These are phyloP conservation scores for Elsinoe batatas DNA, from an alignment of 2,329 filamentous ascomycete genomes.

Conservation along the genomic window DNA sequence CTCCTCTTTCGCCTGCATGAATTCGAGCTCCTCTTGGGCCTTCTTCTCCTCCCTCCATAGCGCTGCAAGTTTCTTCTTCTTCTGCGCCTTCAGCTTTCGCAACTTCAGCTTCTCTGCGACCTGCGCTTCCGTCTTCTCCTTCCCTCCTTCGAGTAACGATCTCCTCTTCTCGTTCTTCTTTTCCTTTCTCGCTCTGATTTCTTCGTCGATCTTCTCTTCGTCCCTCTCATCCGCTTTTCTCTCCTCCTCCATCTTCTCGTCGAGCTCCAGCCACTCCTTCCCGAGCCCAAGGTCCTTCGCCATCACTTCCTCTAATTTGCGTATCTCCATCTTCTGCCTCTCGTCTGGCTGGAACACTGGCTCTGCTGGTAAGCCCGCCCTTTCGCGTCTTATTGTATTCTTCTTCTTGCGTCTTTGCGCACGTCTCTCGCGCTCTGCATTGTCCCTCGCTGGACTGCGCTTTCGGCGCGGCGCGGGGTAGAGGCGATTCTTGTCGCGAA, in stretches of 20 bases:
- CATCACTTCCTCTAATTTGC: neutral
- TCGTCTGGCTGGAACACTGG: neutral
- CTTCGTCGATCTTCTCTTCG: neutral
- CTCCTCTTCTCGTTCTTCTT: neutral
- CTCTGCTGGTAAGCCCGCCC: neutral
- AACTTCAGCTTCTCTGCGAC: neutral
- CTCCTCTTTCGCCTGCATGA: neutral
- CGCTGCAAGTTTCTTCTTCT: conserved; percentile 4
- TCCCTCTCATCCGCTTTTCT: neutral
- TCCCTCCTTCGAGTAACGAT: neutral
- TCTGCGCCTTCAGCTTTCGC: neutral
- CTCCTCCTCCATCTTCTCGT: neutral
- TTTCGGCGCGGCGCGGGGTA: neutral
- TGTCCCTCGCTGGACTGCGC: neutral
- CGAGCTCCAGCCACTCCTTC: neutral
- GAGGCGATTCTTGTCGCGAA: neutral
- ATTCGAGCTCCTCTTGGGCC: neutral
- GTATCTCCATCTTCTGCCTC: neutral
- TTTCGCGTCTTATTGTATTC: neutral
- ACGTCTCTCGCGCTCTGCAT: neutral
- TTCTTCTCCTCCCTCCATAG: neutral
- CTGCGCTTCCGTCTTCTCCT: neutral
- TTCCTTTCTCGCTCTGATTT: neutral
- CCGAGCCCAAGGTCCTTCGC: neutral
- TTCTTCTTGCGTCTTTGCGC: neutral